Conservation (phyloP, 345 rosid genomes). For the Pseudoturritis turrita region DNA sequence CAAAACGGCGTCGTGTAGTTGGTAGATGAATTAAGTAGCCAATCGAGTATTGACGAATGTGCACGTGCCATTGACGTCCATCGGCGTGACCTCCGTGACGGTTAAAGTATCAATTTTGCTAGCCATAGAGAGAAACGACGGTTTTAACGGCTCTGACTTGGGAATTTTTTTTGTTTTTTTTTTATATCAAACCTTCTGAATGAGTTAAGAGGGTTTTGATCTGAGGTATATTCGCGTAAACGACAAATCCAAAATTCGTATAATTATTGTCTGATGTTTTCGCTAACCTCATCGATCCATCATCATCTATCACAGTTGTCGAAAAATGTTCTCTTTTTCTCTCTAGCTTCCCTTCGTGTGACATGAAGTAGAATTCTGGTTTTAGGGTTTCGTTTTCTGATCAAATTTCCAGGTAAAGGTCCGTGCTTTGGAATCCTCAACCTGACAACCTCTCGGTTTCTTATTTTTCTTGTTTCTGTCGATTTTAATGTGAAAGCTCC, state of each 20-base stretch:
- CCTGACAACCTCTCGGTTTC: neutral
- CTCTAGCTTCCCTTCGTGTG: neutral
- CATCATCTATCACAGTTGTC: slow-evolving; percentile 27
- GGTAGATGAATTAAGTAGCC: too few relatives aligned
- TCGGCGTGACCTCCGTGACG: neutral
- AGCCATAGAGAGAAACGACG: neutral
- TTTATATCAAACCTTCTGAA: neutral
- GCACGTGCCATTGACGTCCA: slow-evolving; percentile 7
- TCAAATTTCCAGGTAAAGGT: neutral
- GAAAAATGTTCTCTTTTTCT: neutral
- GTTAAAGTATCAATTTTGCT: neutral
- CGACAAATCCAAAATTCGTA: slow-evolving; percentile 15
- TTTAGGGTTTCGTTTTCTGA: neutral
- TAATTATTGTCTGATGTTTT: slow-evolving; percentile 22
- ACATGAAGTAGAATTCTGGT: neutral
- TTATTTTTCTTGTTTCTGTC: neutral
- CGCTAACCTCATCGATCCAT: slow-evolving; percentile 39
- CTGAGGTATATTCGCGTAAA: slow-evolving; percentile 19
- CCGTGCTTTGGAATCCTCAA: neutral
- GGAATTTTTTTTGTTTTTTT: neutral
- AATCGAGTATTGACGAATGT: neutral
- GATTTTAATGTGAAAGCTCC: neutral
- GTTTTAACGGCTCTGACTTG: slow-evolving; percentile 6
- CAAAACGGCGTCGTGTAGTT: slow-evolving; percentile 5
- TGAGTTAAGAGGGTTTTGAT: neutral